Conservation (phyloP, 306 rosid species). For the Medicago truncatula region MtrunA17r5.0-ANR NC_053046.1:31043001-31043500, state of each 20-base stretch:
- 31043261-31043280: not conserved
- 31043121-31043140: slow-evolving; percentile 70
- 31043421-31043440: not conserved
- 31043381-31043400: not conserved
- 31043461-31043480: not conserved
- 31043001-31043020: not conserved
- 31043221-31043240: slow-evolving; percentile 52
- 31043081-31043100: slow-evolving; percentile 62
- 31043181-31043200: slow-evolving; percentile 92
- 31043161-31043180: slow-evolving; percentile 77
- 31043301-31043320: not conserved
- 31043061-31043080: slow-evolving; percentile 70
- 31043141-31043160: slow-evolving; percentile 49
- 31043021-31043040: slow-evolving; percentile 77
- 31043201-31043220: slow-evolving; percentile 78
- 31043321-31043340: not conserved
- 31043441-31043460: not conserved
- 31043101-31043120: slow-evolving; percentile 47
- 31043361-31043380: too few species aligned
- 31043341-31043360: not conserved
- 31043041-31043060: slow-evolving; percentile 70
- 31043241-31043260: slow-evolving; percentile 45
- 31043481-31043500: not conserved
- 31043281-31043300: slow-evolving; percentile 1
- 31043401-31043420: not conserved